Percentiles rank a stretch among this genome's conserved stretches.
These are phyloP conservation scores for Komagataella pseudopastoris DNA, from an alignment of 805 yeast genomes.

Conservation along the genomic window DNA sequence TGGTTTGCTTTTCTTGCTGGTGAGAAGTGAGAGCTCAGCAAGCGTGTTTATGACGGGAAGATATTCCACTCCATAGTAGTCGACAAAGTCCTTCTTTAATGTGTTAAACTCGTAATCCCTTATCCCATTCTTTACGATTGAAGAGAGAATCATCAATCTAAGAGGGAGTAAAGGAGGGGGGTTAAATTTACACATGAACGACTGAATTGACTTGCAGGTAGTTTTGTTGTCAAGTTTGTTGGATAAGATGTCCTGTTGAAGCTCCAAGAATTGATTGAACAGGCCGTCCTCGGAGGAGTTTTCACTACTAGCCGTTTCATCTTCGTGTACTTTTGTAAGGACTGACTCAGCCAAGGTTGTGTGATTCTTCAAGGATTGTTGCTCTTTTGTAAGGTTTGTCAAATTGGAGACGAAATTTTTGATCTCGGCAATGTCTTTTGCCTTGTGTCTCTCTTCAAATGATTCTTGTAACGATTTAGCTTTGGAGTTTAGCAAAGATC, in stretches of 20 bases:
- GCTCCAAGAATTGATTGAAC: slow-evolving; percentile 34
- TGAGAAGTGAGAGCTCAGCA: slow-evolving; percentile 32
- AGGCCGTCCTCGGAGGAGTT: slow-evolving; percentile 10
- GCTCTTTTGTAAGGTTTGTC: slow-evolving; percentile 51
- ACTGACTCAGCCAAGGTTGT: slow-evolving; percentile 62
- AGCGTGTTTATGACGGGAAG: slow-evolving; percentile 33
- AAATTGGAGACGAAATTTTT: slow-evolving; percentile 60
- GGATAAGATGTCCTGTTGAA: slow-evolving; percentile 61
- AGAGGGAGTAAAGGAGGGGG: slow-evolving; percentile 29
- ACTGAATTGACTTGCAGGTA: slow-evolving; percentile 24
- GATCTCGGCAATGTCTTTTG: slow-evolving; percentile 50
- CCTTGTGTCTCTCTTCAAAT: slow-evolving; percentile 45
- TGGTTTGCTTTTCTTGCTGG: slow-evolving; percentile 14
- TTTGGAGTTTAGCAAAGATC: slow-evolving; percentile 50
- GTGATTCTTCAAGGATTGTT: slow-evolving; percentile 57
- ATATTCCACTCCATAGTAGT: slow-evolving; percentile 50
- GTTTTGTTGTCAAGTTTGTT: slow-evolving; percentile 30
- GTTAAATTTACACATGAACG: slow-evolving; percentile 33
- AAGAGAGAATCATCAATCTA: slow-evolving; percentile 41
- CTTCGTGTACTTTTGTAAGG: slow-evolving; percentile 8
- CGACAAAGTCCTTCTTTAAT: slow-evolving; percentile 41
- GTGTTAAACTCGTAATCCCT: slow-evolving; percentile 45
- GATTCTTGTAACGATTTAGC: slow-evolving; percentile 63
- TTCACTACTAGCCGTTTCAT: slow-evolving; percentile 5
- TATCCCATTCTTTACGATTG: slow-evolving; percentile 57